Evolutionary conservation across 768 basidiomycete species (phyloP).

Genomic region (Tulasnella sp.): DNA sequence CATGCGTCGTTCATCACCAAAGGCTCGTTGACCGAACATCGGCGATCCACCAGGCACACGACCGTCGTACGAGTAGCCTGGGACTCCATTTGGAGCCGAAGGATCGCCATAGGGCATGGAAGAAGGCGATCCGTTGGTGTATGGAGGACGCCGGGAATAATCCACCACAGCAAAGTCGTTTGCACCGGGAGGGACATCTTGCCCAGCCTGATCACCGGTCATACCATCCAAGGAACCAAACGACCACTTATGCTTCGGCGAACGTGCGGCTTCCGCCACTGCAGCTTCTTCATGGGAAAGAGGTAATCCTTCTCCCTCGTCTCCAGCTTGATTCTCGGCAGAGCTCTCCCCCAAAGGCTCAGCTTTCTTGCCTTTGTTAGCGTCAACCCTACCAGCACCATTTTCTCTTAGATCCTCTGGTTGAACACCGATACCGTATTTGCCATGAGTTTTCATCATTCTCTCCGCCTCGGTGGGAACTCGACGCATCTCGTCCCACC

Average conservation of each 20-base stretch:
- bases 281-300: background rate
- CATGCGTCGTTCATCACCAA: background rate
- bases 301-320: background rate
- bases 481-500: background rate
- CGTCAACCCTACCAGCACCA: too few species aligned
- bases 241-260: conserved; percentile 8
- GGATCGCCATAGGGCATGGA: background rate
- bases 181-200: background rate
- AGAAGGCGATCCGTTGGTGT: background rate
- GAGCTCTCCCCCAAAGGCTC: too few species aligned
- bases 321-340: background rate
- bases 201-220: background rate
- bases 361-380: too few species aligned
- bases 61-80: background rate
- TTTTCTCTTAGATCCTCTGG: background rate
- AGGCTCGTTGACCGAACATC: background rate
- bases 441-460: conserved; percentile 2
- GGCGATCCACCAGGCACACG: conserved; percentile 1
- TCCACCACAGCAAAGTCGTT: conserved; percentile 1
- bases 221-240: conserved; percentile 6
- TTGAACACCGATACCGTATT: conserved; percentile 6
- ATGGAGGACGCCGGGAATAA: background rate
- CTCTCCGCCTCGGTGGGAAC: conserved; percentile 9
- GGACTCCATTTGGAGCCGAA: background rate
- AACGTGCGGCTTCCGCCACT: background rate